These are phyloP conservation scores for Ceratobasidium sp. DNA, from an alignment of 1,284 basidiomycete species.

Conservation along the genomic window DNA sequence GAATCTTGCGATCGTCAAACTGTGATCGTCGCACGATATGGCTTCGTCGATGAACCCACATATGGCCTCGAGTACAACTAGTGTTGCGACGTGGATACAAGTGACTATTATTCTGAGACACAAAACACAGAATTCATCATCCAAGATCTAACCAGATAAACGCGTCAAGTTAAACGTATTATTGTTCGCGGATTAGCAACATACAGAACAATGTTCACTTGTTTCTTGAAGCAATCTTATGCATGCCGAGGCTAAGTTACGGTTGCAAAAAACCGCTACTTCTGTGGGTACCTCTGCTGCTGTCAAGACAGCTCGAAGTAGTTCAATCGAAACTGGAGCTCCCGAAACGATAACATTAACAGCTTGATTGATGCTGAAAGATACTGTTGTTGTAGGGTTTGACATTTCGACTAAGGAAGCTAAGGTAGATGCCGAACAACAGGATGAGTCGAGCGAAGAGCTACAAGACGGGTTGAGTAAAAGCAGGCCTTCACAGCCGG, in stretches of 20 bases:
- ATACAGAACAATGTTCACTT: background rate
- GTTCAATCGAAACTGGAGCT: background rate
- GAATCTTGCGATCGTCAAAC: background rate
- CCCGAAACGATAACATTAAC: background rate
- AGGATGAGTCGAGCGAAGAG: no score
- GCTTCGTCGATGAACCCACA: background rate
- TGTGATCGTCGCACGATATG: background rate
- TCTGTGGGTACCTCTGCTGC: background rate
- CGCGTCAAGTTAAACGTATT: no score
- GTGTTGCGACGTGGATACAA: background rate
- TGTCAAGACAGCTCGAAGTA: background rate
- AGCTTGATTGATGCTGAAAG: no score
- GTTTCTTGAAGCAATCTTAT: background rate
- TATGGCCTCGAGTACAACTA: background rate
- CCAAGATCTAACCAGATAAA: background rate
- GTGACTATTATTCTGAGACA: background rate
- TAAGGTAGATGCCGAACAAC: no score
- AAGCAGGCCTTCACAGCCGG: no score
- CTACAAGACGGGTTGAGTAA: no score
- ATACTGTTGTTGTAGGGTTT: no score
- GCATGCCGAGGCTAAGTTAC: background rate
- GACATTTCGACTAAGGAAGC: no score
- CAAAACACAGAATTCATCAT: background rate
- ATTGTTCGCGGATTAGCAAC: no score
- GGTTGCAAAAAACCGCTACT: background rate